These are phyloP conservation scores for Penicillium maclennaniae DNA, from an alignment of 495 filamentous ascomycete genomes.

Conservation along the genomic window DNA sequence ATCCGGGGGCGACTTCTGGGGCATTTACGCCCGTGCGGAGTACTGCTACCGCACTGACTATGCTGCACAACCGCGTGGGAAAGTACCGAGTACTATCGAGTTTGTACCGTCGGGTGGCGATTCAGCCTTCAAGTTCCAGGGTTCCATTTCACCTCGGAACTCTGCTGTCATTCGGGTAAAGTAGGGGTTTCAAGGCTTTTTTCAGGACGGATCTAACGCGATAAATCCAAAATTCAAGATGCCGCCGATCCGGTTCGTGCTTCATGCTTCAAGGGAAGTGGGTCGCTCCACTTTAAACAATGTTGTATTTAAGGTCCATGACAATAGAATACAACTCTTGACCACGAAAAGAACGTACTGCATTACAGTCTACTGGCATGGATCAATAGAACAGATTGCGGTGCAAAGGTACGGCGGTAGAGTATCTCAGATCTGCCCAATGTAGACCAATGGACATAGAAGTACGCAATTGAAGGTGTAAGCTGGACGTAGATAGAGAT, in stretches of 20 bases:
- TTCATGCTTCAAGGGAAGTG: background rate
- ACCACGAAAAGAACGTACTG: background rate
- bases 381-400: background rate
- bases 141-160: slow-evolving; percentile 1
- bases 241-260: slow-evolving; percentile 6
- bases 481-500: background rate
- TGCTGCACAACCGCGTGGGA: background rate
- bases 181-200: background rate
- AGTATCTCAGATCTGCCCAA: background rate
- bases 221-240: background rate
- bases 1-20: slow-evolving; percentile 20
- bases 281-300: slow-evolving; percentile 1
- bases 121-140: slow-evolving; percentile 13
- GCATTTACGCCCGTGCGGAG: slow-evolving; percentile 12
- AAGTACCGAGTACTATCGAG: slow-evolving; percentile 18
- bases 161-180: slow-evolving; percentile 12
- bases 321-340: background rate
- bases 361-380: background rate
- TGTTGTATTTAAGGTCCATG: background rate
- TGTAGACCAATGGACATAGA: background rate
- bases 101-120: slow-evolving; percentile 14
- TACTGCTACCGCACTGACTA: slow-evolving; percentile 14
- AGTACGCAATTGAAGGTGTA: background rate
- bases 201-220: background rate
- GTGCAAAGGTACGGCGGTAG: background rate